A percentile compares a stretch with the other conserved stretches of the same genome.
Evolutionary conservation across 345 rosid genomes (phyloP).

Genomic region (Rubroshorea leprosula): DNA sequence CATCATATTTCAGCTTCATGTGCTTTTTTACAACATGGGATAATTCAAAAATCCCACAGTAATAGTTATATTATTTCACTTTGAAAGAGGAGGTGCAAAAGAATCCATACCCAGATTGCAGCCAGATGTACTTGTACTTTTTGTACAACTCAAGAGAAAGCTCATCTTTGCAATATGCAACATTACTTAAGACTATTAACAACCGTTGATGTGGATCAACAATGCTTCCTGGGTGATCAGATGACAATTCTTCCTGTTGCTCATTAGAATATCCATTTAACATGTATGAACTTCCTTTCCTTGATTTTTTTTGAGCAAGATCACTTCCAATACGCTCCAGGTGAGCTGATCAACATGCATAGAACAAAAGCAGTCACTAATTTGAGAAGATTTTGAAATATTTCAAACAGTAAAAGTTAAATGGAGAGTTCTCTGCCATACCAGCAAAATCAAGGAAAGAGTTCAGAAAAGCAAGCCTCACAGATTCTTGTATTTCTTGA

Average conservation of each 20-base stretch:
- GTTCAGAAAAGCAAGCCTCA: slow-evolving; percentile 84
- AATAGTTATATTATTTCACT: background rate
- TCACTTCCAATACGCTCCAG: slow-evolving; percentile 58
- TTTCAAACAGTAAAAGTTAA: slow-evolving; percentile 11
- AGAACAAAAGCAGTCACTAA: slow-evolving; percentile 18
- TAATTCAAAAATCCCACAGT: background rate
- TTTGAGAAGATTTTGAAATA: background rate
- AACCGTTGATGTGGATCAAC: slow-evolving; percentile 66
- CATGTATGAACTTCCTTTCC: slow-evolving; percentile 40
- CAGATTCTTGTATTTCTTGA: slow-evolving; percentile 84
- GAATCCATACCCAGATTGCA: slow-evolving; percentile 50
- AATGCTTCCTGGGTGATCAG: slow-evolving; percentile 57
- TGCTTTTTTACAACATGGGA: background rate
- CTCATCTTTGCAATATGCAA: slow-evolving; percentile 96
- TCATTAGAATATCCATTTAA: slow-evolving; percentile 63
- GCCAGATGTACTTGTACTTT: slow-evolving; percentile 77
- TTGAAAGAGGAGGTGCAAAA: background rate
- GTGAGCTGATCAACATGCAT: slow-evolving; percentile 36
- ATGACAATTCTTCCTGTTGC: slow-evolving; percentile 36
- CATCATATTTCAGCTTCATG: background rate
- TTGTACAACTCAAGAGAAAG: slow-evolving; percentile 71
- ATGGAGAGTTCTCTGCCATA: slow-evolving; percentile 23
- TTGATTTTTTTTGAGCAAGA: slow-evolving; percentile 42
- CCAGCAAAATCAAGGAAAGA: slow-evolving; percentile 99
- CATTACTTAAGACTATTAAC: slow-evolving; percentile 81